phyloP scores from a whole-genome alignment of 2,329 filamentous ascomycete species.

The Juglanconis juglandina region DNA sequence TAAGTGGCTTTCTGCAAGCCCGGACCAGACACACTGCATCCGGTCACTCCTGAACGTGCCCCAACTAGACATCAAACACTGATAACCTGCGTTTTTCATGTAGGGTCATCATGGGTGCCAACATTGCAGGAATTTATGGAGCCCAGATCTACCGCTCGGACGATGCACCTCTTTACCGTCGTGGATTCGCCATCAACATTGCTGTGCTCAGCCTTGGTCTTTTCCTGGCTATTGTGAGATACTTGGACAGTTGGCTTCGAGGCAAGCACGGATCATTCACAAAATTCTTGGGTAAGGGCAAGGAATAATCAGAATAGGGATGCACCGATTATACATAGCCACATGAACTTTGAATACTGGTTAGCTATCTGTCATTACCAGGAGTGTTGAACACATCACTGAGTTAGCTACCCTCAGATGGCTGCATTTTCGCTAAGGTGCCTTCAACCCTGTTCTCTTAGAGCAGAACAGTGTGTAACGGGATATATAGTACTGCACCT shows the following conservation, averaged over 20 bases:
- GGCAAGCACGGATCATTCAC: not conserved
- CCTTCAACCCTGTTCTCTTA: no score
- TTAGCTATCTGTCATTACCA: no score
- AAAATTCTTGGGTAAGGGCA: no score
- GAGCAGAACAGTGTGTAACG: no score
- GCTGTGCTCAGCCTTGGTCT: conserved; percentile 42
- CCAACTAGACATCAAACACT: not conserved
- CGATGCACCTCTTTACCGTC: conserved; percentile 48
- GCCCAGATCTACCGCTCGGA: conserved; percentile 56
- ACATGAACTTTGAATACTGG: no score
- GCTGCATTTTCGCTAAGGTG: no score
- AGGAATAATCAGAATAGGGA: no score
- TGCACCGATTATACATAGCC: no score
- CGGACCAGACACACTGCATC: no score
- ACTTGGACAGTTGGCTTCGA: conserved; percentile 37
- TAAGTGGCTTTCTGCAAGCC: conserved; percentile 20
- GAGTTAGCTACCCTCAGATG: no score
- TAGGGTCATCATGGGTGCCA: conserved; percentile 53
- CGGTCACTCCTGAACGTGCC: not conserved
- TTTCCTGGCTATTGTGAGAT: conserved; percentile 37
- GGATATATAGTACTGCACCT: no score
- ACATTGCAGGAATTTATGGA: conserved; percentile 59
- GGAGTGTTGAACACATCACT: no score
- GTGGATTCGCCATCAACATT: conserved; percentile 46
- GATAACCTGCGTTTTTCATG: not conserved